These are phyloP conservation scores for Tolypocladium sp. DNA, from an alignment of 2,329 filamentous ascomycete genomes.

Conservation along the genomic window DNA sequence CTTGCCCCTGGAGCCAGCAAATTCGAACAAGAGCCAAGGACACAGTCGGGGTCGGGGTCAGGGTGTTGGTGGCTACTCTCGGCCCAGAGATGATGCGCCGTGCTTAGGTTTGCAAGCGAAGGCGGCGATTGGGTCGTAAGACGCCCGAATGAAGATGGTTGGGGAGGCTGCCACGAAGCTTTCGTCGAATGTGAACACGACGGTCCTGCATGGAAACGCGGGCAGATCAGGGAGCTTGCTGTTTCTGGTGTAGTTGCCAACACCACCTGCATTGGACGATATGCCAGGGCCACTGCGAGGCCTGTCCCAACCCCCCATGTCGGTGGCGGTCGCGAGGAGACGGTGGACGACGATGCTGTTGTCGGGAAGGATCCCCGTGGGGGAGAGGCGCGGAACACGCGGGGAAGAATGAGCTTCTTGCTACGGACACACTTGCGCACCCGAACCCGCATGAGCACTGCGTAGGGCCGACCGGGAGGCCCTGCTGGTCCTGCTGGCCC, in stretches of 20 bases:
- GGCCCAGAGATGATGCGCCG: not conserved
- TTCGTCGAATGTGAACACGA: not conserved
- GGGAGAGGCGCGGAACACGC: not conserved
- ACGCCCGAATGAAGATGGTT: not conserved
- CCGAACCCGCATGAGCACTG: not conserved
- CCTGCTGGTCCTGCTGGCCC: not conserved
- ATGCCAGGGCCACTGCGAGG: constrained; percentile 5
- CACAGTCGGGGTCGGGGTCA: not conserved
- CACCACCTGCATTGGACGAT: constrained; percentile 1
- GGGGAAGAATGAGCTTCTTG: not conserved
- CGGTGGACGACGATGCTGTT: not conserved
- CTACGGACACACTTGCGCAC: not conserved
- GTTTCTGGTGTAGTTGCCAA: constrained; percentile 3
- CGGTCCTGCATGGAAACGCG: constrained; percentile 1
- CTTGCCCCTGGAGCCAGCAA: not conserved
- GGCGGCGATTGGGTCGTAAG: not conserved
- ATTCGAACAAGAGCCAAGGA: not conserved
- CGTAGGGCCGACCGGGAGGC: not conserved
- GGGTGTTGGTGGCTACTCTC: constrained; percentile 1
- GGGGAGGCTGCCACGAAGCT: not conserved
- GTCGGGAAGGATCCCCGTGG: constrained; percentile 2
- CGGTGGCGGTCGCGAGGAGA: not conserved
- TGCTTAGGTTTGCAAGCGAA: not conserved
- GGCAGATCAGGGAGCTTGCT: constrained; percentile 4
- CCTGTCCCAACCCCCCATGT: not conserved